Conservation (phyloP, 202 grass and related monocot species). For the Brachypodium distachyon region DNA sequence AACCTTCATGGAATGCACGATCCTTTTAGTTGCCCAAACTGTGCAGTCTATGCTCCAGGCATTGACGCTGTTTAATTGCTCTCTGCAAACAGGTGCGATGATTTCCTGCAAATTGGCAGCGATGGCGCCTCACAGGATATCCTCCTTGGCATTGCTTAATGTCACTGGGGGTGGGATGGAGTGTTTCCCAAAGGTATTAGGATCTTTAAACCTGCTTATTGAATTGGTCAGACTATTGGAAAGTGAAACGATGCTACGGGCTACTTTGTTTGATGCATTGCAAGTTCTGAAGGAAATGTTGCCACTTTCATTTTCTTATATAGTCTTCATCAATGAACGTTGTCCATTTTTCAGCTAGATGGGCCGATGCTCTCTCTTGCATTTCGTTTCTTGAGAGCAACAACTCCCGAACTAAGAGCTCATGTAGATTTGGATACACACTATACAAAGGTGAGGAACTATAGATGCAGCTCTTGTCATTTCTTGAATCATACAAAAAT, state of each 20-base stretch:
- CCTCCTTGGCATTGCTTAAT: slow-evolving; percentile 88
- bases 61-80: slow-evolving; percentile 3
- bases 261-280: too few relatives aligned
- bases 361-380: slow-evolving; percentile 79
- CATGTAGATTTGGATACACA: slow-evolving; percentile 89
- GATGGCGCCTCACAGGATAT: slow-evolving; percentile 52
- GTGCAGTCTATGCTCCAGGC: neutral
- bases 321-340: neutral
- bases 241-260: neutral
- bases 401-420: slow-evolving; percentile 84
- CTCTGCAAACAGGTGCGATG: slow-evolving; percentile 67
- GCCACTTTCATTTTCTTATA: neutral
- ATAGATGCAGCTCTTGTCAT: neutral
- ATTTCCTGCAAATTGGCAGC: slow-evolving; percentile 90
- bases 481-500: neutral
- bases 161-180: slow-evolving; percentile 85
- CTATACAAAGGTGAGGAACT: slow-evolving; percentile 68
- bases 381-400: slow-evolving; percentile 85
- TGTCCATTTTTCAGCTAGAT: slow-evolving; percentile 51
- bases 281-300: neutral
- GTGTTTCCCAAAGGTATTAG: slow-evolving; percentile 86
- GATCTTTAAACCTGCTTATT: neutral
- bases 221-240: neutral
- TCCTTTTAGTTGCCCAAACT: neutral
- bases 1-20: neutral